These are phyloP conservation scores for Oryza meridionalis DNA, from an alignment of 176 grass and related monocot genomes.

Conservation along the genomic window DNA sequence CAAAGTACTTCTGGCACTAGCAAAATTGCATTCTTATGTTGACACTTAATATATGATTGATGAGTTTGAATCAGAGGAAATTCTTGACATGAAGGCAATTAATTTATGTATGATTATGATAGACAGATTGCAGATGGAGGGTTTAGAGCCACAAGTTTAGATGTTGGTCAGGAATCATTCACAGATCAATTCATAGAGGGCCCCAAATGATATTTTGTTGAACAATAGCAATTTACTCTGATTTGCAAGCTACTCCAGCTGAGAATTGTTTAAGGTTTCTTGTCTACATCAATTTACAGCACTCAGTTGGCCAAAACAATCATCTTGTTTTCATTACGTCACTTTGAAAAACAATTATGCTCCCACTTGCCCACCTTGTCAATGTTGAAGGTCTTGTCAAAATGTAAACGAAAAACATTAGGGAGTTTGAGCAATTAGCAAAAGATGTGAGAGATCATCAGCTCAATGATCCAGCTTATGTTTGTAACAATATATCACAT, in stretches of 20 bases:
- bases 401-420: not conserved
- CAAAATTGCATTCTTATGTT: not conserved
- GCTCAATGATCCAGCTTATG: no score
- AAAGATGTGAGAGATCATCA: no score
- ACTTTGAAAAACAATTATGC: slow-evolving; percentile 3
- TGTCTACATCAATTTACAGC: slow-evolving; percentile 5
- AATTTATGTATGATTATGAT: slow-evolving; percentile 2
- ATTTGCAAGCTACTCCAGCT: not conserved
- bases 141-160: slow-evolving; percentile 39
- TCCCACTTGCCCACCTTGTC: not conserved
- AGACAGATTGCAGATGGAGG: not conserved
- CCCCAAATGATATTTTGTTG: not conserved
- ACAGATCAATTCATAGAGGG: slow-evolving; percentile 9
- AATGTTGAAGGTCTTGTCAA: not conserved
- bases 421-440: not conserved
- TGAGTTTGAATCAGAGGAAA: slow-evolving; percentile 24
- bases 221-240: slow-evolving; percentile 22
- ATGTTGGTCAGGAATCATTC: not conserved
- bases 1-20: not conserved
- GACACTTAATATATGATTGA: slow-evolving; percentile 21
- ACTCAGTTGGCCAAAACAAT: not conserved
- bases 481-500: no score
- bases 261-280: not conserved
- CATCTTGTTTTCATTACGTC: not conserved
- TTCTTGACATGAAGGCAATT: slow-evolving; percentile 11